Conservation (phyloP, 2,329 filamentous ascomycete genomes). For the Hymenoscyphus fraxineus region DNA sequence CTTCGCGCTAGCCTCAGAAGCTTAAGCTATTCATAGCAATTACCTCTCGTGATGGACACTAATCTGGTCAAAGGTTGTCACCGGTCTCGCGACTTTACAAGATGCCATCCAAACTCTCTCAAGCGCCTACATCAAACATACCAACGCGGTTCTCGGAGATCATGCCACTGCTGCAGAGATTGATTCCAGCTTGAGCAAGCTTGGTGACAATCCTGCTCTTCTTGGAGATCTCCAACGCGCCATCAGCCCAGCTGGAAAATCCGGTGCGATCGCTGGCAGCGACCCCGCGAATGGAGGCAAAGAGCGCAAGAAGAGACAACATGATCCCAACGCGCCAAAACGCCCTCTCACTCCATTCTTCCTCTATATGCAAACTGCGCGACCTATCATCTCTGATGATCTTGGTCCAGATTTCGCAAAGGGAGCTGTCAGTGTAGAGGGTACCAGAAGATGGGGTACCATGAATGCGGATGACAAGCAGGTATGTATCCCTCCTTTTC, state of each 20-base stretch:
- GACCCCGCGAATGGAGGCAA: constrained; percentile 66
- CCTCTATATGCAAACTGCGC: constrained; percentile 85
- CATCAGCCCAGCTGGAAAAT: constrained; percentile 32
- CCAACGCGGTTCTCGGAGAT: constrained; percentile 74
- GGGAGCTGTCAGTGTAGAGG: constrained; percentile 83
- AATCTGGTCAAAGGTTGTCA: constrained; percentile 57
- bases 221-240: constrained; percentile 34
- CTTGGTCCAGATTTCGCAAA: constrained; percentile 73
- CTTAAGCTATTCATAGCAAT: constrained; percentile 16
- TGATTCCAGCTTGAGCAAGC: constrained; percentile 46
- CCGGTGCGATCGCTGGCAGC: constrained; percentile 34
- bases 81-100: constrained; percentile 74
- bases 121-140: constrained; percentile 82
- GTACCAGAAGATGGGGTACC: constrained; percentile 77
- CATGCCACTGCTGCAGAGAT: constrained; percentile 41
- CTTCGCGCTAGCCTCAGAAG: constrained; percentile 18
- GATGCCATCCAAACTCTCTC: constrained; percentile 76
- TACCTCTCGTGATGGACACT: constrained; percentile 27
- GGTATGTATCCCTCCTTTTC: constrained; percentile 34
- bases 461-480: constrained; percentile 72
- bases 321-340: constrained; percentile 93
- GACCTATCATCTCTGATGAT: constrained; percentile 75
- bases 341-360: constrained; percentile 92
- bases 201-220: constrained; percentile 42
- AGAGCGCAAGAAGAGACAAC: constrained; percentile 82